Evolutionary conservation across 345 rosid genomes (phyloP).

Genomic region (Erysimum cheiranthoides): DNA sequence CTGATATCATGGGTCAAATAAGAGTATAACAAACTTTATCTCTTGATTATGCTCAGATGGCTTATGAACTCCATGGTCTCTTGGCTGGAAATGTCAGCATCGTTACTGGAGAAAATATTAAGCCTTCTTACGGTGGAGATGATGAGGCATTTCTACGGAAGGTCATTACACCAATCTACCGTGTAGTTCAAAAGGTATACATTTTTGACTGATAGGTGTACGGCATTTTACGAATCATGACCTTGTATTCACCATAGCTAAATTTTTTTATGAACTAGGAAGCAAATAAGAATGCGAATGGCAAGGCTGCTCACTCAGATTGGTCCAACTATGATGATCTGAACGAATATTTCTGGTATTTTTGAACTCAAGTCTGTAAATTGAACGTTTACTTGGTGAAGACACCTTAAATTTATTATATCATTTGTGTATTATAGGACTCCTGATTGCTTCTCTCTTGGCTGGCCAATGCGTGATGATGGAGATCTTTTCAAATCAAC

Average conservation of each 20-base stretch:
- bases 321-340: conserved; percentile 99
- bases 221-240: conserved; percentile 14
- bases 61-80: conserved; percentile 97
- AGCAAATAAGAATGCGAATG: conserved; percentile 74
- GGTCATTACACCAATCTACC: conserved; percentile 89
- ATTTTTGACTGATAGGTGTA: conserved; percentile 15
- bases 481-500: conserved; percentile 93
- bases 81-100: conserved; percentile 98
- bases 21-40: neutral
- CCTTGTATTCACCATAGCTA: conserved; percentile 36
- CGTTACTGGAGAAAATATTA: conserved; percentile 96
- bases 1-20: conserved; percentile 21
- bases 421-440: conserved; percentile 59
- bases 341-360: conserved; percentile 95
- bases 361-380: conserved; percentile 43
- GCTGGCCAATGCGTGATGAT: conserved; percentile 99
- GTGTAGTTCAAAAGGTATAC: conserved; percentile 82
- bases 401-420: conserved; percentile 16
- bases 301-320: conserved; percentile 78
- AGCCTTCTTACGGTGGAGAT: conserved; percentile 98
- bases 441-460: conserved; percentile 96
- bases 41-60: conserved; percentile 69
- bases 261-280: conserved; percentile 60
- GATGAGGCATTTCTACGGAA: conserved; percentile 93
- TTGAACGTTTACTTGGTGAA: conserved; percentile 21